These are phyloP conservation scores for Tricholoma saponaceum DNA, from an alignment of 768 basidiomycete genomes.

Conservation along the genomic window DNA sequence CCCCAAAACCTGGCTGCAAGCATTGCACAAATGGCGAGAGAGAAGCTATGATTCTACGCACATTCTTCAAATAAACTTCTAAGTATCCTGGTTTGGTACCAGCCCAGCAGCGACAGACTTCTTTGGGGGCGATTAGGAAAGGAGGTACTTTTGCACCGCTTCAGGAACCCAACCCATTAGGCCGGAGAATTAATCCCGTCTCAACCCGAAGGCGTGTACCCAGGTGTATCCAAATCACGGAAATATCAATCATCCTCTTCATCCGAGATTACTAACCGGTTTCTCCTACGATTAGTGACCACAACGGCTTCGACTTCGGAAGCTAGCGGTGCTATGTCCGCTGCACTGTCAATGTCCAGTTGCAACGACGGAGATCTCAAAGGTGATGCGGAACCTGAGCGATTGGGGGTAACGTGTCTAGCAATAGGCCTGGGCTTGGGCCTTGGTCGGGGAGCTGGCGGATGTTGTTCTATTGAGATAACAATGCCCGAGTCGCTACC, in stretches of 20 bases:
- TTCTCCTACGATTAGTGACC: slow-evolving; percentile 14
- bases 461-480: slow-evolving; percentile 1
- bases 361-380: neutral
- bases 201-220: neutral
- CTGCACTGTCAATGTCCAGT: neutral
- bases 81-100: neutral
- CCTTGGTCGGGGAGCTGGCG: slow-evolving; percentile 37
- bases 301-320: slow-evolving; percentile 3
- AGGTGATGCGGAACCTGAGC: neutral
- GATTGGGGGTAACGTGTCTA: slow-evolving; percentile 2
- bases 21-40: neutral
- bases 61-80: neutral
- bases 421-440: slow-evolving; percentile 35
- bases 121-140: neutral
- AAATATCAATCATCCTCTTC: slow-evolving; percentile 22
- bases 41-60: neutral
- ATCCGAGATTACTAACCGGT: slow-evolving; percentile 29
- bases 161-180: neutral
- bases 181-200: neutral
- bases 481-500: slow-evolving; percentile 20
- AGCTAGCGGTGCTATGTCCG: slow-evolving; percentile 5
- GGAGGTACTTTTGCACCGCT: neutral
- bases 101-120: neutral
- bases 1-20: neutral
- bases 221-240: too few species aligned